These are phyloP conservation scores for Vaccinium corymbosum DNA, from an alignment of 148 eudicot genomes.

Conservation along the genomic window DNA sequence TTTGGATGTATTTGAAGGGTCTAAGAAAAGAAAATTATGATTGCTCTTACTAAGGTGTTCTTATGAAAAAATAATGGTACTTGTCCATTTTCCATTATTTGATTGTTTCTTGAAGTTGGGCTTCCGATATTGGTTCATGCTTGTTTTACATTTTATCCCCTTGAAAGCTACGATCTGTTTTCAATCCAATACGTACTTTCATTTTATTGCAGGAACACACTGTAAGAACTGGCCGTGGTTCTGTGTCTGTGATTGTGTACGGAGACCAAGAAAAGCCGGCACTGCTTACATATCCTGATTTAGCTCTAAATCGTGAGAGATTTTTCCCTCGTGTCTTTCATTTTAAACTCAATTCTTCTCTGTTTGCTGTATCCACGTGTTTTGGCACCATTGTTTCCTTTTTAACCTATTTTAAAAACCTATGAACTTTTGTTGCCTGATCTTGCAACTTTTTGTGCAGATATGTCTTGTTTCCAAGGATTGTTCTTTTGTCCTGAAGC, in stretches of 20 bases:
- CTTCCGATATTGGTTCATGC: not conserved
- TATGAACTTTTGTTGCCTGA: not conserved
- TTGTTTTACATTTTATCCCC: not conserved
- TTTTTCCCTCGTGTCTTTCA: not conserved
- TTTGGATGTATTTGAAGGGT: constrained; percentile 22
- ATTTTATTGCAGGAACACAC: constrained; percentile 67
- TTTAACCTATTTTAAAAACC: not conserved
- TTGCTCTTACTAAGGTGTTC: not conserved
- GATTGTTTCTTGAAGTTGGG: not conserved
- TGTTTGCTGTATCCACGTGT: not conserved
- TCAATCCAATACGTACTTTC: not conserved
- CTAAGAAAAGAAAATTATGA: not conserved
- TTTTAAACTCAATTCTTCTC: not conserved
- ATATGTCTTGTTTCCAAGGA: constrained; percentile 63
- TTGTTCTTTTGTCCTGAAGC: constrained; percentile 69
- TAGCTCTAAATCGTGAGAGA: constrained; percentile 89
- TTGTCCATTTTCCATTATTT: not conserved
- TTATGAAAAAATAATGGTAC: not conserved
- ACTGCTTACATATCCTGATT: constrained; percentile 91
- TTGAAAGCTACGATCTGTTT: not conserved
- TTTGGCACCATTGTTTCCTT: not conserved
- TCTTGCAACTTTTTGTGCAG: constrained; percentile 22
- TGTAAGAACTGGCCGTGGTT: constrained; percentile 66
- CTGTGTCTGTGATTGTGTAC: constrained; percentile 88
- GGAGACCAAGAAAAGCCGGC: constrained; percentile 96